Evolutionary conservation across 352 stramenopile species (phyloP), one percentile per base, ranked within the genome.

Genomic region (Phytophthora brassicae): DNA sequence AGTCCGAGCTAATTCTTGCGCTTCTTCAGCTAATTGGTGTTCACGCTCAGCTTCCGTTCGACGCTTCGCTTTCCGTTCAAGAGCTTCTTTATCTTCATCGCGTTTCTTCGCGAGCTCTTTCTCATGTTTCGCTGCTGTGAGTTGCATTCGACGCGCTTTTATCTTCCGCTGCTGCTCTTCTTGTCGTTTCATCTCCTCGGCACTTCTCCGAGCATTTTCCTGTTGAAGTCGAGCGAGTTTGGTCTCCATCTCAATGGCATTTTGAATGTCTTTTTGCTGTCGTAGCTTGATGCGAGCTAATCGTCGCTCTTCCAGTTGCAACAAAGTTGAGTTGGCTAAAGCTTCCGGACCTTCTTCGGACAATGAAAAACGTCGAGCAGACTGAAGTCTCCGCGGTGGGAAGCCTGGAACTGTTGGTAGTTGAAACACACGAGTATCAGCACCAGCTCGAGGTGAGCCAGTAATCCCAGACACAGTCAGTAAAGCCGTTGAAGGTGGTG

Each of bases 191-290:
- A 58, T 66, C 23, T 93, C 84, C 16, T 90, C 78, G 0, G 70
- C 70, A 19, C 66, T 66, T 8, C 80, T 80, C 5, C 66, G 69
- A 9, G 80, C 71, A 26, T 88, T 88, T 39, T 90, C 80, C 7
- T 83, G 63, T 22, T 91, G 81, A 17, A 89, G 69, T 42, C 83
- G 77, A 41, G 79, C 82, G 56, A 88, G 81, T 33, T 83, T 86
- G n/a, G 67, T 68, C 39, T 93, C 84, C 75, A 82, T 90, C 28
- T 93, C 80, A 57, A 93, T 87, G n/a, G 88, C 75, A 31, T 62
- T 67, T 26, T 88, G 80, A 48, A 93, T 83, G 31, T 93, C 84
- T 26, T 78, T 81, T 54, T 90, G 66, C 57, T 93, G 84, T 0
- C 82, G 75, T 33, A 78, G 46, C 49, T 91, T 93, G 35, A 93